Percentiles rank a stretch among this genome's conserved stretches.
These are phyloP conservation scores for Akebia trifoliata DNA, from an alignment of 164 flowering plant genomes.

Conservation along the genomic window DNA sequence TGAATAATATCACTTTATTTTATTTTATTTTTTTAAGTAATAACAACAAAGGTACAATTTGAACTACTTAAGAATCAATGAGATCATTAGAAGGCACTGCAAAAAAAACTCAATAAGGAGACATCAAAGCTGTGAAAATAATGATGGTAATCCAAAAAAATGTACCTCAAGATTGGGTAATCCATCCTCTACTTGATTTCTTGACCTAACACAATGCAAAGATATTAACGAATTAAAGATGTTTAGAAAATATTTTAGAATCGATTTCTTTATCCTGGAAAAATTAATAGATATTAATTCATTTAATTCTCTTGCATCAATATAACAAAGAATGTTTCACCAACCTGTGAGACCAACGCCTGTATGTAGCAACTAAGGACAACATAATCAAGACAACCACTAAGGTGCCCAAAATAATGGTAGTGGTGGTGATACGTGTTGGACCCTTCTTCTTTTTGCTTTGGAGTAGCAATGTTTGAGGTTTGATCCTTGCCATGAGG, in stretches of 20 bases:
- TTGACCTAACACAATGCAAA: conserved; percentile 29
- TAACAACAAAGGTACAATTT: background rate
- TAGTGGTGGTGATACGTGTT: conserved; percentile 48
- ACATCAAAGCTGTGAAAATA: background rate
- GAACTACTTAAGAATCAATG: background rate
- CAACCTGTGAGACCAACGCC: conserved; percentile 66
- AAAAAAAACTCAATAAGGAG: background rate
- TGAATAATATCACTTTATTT: background rate
- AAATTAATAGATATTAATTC: background rate
- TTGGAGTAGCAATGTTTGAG: conserved; percentile 66
- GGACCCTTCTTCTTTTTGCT: conserved; percentile 87
- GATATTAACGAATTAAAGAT: background rate
- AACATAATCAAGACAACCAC: conserved; percentile 43
- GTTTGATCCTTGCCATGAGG: conserved; percentile 78
- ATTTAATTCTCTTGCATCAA: background rate
- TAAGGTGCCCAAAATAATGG: conserved; percentile 48
- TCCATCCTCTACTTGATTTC: conserved; percentile 18
- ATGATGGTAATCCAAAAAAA: background rate
- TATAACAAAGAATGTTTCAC: conserved; percentile 8
- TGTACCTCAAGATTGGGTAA: conserved; percentile 32
- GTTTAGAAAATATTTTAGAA: background rate
- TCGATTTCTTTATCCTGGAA: background rate
- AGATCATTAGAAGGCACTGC: background rate
- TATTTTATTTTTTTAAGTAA: background rate
- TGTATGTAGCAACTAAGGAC: conserved; percentile 55